Conservation (phyloP, 345 rosid species). For the Aquilaria yunnanensis region DNA sequence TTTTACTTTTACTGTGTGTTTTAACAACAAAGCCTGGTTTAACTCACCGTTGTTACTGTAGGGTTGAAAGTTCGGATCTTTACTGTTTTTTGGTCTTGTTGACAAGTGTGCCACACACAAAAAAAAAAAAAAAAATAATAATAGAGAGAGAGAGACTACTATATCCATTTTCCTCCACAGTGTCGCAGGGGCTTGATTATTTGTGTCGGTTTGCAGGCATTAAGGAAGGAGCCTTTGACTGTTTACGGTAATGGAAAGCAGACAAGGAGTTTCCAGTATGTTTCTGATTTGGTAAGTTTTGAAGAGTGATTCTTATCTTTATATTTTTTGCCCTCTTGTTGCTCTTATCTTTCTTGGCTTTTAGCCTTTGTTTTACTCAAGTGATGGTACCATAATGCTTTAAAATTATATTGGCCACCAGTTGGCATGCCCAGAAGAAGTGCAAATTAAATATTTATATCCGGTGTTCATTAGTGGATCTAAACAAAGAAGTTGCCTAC, state of each 20-base stretch:
- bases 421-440: no score
- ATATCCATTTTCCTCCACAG: no score
- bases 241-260: slow-evolving; percentile 99
- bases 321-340: background rate
- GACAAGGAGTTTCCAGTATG: slow-evolving; percentile 97
- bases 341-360: background rate
- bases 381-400: no score
- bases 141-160: background rate
- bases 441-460: no score
- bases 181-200: no score
- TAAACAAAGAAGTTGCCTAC: no score
- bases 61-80: no score
- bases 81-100: background rate
- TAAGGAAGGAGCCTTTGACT: slow-evolving; percentile 95
- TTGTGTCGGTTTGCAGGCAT: slow-evolving; percentile 43
- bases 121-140: background rate
- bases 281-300: slow-evolving; percentile 81
- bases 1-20: no score
- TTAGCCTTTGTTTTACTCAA: background rate
- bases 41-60: no score
- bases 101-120: no score
- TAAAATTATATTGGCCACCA: no score
- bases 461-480: no score
- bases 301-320: background rate
- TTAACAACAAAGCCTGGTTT: background rate